Evolutionary conservation across 495 filamentous ascomycete species (phyloP), one percentile per base, ranked within the genome.

Genomic region (Hyaloscypha variabilis): DNA sequence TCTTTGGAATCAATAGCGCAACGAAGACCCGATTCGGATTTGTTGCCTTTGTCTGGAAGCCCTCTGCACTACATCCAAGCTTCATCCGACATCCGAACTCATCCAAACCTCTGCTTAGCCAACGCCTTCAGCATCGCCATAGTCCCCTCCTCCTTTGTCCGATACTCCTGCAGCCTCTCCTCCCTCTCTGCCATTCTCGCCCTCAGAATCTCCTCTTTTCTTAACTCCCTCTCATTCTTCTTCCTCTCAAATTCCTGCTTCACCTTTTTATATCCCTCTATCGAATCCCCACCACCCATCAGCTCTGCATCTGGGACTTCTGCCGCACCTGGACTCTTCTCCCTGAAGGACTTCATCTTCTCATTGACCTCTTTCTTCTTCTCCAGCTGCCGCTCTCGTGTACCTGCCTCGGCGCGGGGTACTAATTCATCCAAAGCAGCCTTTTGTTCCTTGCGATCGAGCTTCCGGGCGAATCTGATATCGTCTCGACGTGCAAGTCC

Each of bases 331-430:
- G 82, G 82, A 25, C 81, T 84, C 69, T 79, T 82, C 11, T 91
- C 86, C 1, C 85, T 77, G 67, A 89, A 91, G 23, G 76, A 77
- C 8, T 79, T 75, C 77, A 89, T 79, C 76, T 83, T 85, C 14
- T 84, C 86, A 62, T 80, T 82, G 14, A 82, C 67, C 63, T 81
- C 82, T 49, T 74, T 72, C 55, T 88, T 88, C 81, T 97, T 97
- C 80, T 99, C 94, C 5, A 99, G 81, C 61, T 87, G 85, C 10
- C 94, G 86, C 75, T 96, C 95, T 28, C 88, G 87, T 2, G 92
- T 93, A 1, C 94, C 93, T 0, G 94, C 77, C 56, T 94, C 93
- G 0, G 94, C 92, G 17, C 92, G 90, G 4, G 95, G 94, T 0
- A 81, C 84, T 13, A 97, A 77, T 63, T 97, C 94, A 11, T 97